phyloP scores from a whole-genome alignment of 2,329 filamentous ascomycete species.

The Colletotrichum phormii region DNA sequence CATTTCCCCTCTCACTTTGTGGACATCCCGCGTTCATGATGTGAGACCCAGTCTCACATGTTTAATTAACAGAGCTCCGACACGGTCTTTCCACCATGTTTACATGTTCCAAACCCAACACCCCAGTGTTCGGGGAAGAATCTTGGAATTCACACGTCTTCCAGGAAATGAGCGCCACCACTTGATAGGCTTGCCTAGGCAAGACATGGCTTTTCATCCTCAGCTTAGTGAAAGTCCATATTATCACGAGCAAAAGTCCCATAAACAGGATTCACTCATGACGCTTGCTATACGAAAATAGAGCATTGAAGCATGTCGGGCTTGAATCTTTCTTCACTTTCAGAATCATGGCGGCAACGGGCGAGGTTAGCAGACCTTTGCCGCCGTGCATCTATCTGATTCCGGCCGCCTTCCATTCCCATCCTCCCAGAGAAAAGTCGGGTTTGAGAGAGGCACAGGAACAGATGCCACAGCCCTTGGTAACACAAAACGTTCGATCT shows the following conservation, averaged over 20 bases:
- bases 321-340: neutral
- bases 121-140: neutral
- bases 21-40: slow-evolving; percentile 11
- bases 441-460: neutral
- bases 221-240: neutral
- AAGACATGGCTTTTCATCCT: neutral
- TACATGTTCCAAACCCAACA: neutral
- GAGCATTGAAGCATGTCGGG: slow-evolving; percentile 15
- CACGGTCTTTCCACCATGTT: slow-evolving; percentile 5
- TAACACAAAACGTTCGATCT: neutral
- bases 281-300: slow-evolving; percentile 17
- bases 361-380: neutral
- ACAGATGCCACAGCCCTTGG: slow-evolving; percentile 1
- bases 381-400: neutral
- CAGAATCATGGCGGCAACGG: neutral
- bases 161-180: slow-evolving; percentile 16
- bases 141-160: slow-evolving; percentile 5
- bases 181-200: neutral
- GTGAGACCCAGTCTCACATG: slow-evolving; percentile 28
- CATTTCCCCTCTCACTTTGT: slow-evolving; percentile 2
- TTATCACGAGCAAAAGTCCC: neutral
- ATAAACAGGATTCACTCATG: neutral
- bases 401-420: neutral
- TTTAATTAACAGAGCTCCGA: slow-evolving; percentile 19
- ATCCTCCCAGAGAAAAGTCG: neutral